Conservation (phyloP, 345 rosid species). For the Citrus medica region DNA sequence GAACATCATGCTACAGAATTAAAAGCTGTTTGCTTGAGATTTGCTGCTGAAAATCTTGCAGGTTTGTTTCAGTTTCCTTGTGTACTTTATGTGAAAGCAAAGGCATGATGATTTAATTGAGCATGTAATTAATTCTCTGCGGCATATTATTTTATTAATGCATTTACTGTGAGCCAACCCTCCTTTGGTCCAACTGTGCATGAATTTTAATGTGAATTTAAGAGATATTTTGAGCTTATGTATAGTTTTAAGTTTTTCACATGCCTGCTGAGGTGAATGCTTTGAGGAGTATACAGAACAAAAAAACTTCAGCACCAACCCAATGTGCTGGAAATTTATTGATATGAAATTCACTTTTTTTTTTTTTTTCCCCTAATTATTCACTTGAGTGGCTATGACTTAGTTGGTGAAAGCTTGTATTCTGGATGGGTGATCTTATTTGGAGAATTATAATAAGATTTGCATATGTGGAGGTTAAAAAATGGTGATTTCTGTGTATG, state of each 20-base stretch:
- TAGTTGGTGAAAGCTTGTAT: background rate
- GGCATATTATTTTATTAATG: background rate
- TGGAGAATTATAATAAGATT: background rate
- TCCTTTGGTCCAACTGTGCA: background rate
- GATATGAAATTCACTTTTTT: background rate
- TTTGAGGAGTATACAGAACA: background rate
- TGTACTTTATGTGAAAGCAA: slow-evolving; percentile 2
- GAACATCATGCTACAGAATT: slow-evolving; percentile 47
- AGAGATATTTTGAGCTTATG: background rate
- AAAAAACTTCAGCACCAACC: background rate
- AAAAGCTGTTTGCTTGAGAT: slow-evolving; percentile 55
- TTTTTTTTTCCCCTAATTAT: no score
- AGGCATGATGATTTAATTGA: slow-evolving; percentile 5
- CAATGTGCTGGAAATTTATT: background rate
- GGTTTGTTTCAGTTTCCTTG: slow-evolving; percentile 22
- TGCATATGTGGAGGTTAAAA: background rate
- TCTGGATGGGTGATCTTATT: background rate
- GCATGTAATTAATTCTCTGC: background rate
- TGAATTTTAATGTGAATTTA: background rate
- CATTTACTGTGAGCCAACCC: background rate
- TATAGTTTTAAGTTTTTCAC: background rate
- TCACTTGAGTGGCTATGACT: background rate
- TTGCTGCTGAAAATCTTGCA: slow-evolving; percentile 56
- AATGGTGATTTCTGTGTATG: background rate
- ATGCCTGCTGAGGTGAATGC: background rate